These are phyloP conservation scores for Cystofilobasidium capitatum DNA, from an alignment of 768 basidiomycete genomes.

Conservation along the genomic window DNA sequence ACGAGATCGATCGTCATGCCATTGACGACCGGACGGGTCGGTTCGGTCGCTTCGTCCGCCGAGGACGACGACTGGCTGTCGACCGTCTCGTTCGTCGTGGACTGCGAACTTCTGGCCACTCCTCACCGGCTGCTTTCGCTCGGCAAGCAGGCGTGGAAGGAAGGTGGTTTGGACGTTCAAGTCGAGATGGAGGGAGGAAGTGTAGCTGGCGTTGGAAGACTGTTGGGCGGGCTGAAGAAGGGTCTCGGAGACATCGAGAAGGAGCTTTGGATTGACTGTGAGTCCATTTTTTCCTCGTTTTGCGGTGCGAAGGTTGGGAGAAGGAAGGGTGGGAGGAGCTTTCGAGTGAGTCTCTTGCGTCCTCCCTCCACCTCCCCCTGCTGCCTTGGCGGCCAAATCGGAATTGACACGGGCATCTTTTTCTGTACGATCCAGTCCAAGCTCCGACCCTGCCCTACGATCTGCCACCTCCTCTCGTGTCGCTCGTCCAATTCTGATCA, in stretches of 20 bases:
- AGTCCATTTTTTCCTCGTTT: slow-evolving; percentile 27
- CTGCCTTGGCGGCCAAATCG: too few relatives aligned
- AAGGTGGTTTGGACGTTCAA: slow-evolving; percentile 28
- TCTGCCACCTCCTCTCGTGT: too few relatives aligned
- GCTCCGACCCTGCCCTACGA: too few relatives aligned
- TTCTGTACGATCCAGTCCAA: too few relatives aligned
- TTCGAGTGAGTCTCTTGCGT: background rate
- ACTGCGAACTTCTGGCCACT: slow-evolving; percentile 30
- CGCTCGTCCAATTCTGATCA: too few relatives aligned
- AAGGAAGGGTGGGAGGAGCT: background rate
- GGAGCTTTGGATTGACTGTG: slow-evolving; percentile 33
- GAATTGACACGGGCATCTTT: too few relatives aligned
- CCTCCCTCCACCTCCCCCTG: background rate
- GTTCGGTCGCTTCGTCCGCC: slow-evolving; percentile 7
- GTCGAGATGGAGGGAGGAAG: slow-evolving; percentile 30
- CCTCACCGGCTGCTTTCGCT: slow-evolving; percentile 33
- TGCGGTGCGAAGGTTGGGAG: too few relatives aligned
- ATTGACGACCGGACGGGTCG: background rate
- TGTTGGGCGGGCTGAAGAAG: slow-evolving; percentile 32
- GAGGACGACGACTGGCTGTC: slow-evolving; percentile 30
- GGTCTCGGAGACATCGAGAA: slow-evolving; percentile 32
- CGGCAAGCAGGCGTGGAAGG: slow-evolving; percentile 32
- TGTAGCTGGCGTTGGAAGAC: slow-evolving; percentile 3
- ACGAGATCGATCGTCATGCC: background rate
- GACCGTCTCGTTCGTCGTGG: slow-evolving; percentile 28